phyloP scores from a whole-genome alignment of 176 grass and related monocot species.

The Luzula sylvatica region DNA sequence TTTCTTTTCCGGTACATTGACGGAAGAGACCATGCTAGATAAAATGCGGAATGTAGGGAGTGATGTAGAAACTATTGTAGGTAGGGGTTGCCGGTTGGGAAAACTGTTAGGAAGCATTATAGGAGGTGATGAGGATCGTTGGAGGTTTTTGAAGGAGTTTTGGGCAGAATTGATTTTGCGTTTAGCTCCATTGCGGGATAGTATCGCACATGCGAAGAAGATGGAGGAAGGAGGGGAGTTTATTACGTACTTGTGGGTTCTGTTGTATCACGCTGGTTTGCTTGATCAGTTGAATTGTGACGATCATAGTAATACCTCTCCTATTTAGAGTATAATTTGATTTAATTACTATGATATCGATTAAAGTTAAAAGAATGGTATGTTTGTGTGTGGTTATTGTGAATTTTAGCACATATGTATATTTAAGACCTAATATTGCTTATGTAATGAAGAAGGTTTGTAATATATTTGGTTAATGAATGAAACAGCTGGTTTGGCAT shows the following conservation, averaged over 20 bases:
- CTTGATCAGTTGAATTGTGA: neutral
- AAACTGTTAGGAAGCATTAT: neutral
- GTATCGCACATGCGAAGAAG: neutral
- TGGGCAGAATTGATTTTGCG: constrained; percentile 26
- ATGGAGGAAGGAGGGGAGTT: constrained; percentile 23
- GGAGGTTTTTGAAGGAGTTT: constrained; percentile 16
- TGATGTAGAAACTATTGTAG: neutral
- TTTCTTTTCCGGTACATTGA: neutral
- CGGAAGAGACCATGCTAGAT: neutral
- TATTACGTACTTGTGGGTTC: constrained; percentile 20
- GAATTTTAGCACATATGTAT: too few species aligned
- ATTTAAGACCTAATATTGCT: too few species aligned
- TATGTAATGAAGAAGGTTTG: too few species aligned
- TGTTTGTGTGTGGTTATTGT: too few species aligned
- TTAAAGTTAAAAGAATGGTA: too few species aligned
- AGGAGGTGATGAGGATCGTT: neutral
- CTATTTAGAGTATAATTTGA: neutral
- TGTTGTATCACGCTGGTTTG: constrained; percentile 23
- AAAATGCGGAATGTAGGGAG: neutral
- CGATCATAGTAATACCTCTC: neutral
- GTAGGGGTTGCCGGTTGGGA: neutral
- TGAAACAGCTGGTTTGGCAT: too few species aligned
- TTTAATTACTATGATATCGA: too few species aligned
- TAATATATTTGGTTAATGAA: too few species aligned
- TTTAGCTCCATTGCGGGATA: constrained; percentile 11